Evolutionary conservation across 768 basidiomycete genomes (phyloP).

Genomic region (Pleurotus tuoliensis): DNA sequence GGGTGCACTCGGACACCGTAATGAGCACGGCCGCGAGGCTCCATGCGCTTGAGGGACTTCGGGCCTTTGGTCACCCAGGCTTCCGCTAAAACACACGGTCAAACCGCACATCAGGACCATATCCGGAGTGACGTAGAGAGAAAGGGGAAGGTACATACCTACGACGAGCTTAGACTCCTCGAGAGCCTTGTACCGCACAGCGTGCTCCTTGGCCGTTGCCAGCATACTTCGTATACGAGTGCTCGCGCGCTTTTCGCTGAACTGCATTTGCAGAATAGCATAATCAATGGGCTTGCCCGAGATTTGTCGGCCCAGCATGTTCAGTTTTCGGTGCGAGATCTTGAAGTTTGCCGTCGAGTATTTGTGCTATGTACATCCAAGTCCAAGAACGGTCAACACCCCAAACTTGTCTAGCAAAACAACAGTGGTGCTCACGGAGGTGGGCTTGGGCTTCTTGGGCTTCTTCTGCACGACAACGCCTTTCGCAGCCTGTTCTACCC

Average conservation of each 20-base stretch:
- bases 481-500: slow-evolving; percentile 9
- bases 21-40: slow-evolving; percentile 82
- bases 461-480: not conserved
- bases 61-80: slow-evolving; percentile 92
- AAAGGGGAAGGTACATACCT: slow-evolving; percentile 45
- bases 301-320: slow-evolving; percentile 83
- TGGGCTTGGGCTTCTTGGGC: slow-evolving; percentile 1
- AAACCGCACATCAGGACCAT: not conserved
- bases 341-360: slow-evolving; percentile 92
- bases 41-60: slow-evolving; percentile 58
- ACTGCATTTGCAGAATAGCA: slow-evolving; percentile 96
- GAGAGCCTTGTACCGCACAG: slow-evolving; percentile 71
- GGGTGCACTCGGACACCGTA: slow-evolving; percentile 75
- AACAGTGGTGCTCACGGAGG: not conserved
- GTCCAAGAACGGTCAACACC: not conserved
- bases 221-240: slow-evolving; percentile 86
- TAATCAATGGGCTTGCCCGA: slow-evolving; percentile 89
- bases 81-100: slow-evolving; percentile 54
- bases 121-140: not conserved
- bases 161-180: slow-evolving; percentile 71
- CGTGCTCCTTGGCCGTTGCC: slow-evolving; percentile 82
- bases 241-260: slow-evolving; percentile 89
- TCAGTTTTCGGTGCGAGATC: slow-evolving; percentile 90
- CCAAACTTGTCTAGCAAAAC: not conserved
- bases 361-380: slow-evolving; percentile 60